phyloP scores from a whole-genome alignment of 768 basidiomycete genomes.

The Russula emetica region DNA sequence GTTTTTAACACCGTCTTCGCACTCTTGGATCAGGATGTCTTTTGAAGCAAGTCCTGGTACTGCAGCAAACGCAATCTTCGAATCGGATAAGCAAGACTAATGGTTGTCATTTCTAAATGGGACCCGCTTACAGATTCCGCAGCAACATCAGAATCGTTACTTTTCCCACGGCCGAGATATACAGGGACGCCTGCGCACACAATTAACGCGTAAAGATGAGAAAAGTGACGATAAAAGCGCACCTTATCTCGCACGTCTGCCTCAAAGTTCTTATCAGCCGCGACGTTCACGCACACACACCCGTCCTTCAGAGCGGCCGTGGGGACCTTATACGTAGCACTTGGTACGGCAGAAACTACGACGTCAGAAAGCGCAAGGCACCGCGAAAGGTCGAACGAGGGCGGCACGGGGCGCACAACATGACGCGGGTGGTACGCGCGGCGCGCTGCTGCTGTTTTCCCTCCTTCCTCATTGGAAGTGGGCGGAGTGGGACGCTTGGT shows the following conservation, averaged over 20 bases:
- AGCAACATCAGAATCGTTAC: slow-evolving; percentile 98
- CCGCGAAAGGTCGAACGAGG: slow-evolving; percentile 63
- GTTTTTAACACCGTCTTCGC: background rate
- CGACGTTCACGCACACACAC: slow-evolving; percentile 88
- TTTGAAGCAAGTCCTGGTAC: slow-evolving; percentile 16
- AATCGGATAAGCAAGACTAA: slow-evolving; percentile 5
- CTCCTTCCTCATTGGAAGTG: background rate
- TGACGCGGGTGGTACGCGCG: slow-evolving; percentile 80
- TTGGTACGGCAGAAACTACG: slow-evolving; percentile 92
- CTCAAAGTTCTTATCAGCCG: slow-evolving; percentile 96
- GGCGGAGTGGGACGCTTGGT: slow-evolving; percentile 69
- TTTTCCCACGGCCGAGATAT: slow-evolving; percentile 95
- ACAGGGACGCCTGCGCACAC: slow-evolving; percentile 74
- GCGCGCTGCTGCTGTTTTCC: slow-evolving; percentile 23
- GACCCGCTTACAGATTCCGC: slow-evolving; percentile 73
- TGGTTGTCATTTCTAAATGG: too few species aligned
- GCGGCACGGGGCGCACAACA: slow-evolving; percentile 56
- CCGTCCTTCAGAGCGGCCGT: slow-evolving; percentile 91
- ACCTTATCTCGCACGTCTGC: slow-evolving; percentile 90
- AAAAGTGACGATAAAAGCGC: slow-evolving; percentile 20
- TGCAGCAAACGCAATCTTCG: slow-evolving; percentile 15
- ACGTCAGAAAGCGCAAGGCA: slow-evolving; percentile 86
- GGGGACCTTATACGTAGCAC: slow-evolving; percentile 77
- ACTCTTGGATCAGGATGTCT: background rate
- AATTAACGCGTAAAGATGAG: background rate